Evolutionary conservation across 257 asterid species (phyloP).

Genomic region (Pogostemon cablin): DNA sequence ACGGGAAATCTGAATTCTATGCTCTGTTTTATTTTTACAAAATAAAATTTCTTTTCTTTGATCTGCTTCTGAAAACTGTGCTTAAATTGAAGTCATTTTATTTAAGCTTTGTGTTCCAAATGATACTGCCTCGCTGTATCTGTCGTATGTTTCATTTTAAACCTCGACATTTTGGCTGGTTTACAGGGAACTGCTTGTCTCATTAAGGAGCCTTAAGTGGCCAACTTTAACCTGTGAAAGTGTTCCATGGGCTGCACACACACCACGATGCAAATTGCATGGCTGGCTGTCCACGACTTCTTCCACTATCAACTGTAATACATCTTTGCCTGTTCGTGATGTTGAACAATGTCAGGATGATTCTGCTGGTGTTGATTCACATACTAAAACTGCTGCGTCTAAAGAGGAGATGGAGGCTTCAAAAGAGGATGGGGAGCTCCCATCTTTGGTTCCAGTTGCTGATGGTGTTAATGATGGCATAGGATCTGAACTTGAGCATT

Average conservation of each 20-base stretch:
- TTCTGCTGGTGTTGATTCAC: constrained; percentile 42
- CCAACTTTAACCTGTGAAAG: constrained; percentile 65
- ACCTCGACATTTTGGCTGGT: constrained; percentile 54
- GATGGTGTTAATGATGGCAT: constrained; percentile 45
- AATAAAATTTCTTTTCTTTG: constrained; percentile 26
- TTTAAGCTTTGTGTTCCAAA: neutral
- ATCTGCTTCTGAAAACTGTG: constrained; percentile 18
- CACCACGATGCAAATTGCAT: constrained; percentile 77
- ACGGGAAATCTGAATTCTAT: constrained; percentile 26
- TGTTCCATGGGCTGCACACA: constrained; percentile 89
- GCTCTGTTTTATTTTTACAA: constrained; percentile 6
- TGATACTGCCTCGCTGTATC: constrained; percentile 21
- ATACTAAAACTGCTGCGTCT: constrained; percentile 45
- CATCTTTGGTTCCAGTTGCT: constrained; percentile 54
- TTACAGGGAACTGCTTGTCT: constrained; percentile 83
- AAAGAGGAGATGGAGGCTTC: constrained; percentile 61
- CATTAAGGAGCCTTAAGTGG: constrained; percentile 76
- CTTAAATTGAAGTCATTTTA: neutral
- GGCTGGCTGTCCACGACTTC: constrained; percentile 58
- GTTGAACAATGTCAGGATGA: constrained; percentile 53
- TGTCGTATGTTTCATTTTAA: constrained; percentile 30
- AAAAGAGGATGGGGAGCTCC: constrained; percentile 96
- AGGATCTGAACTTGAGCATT: constrained; percentile 53
- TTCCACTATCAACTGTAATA: constrained; percentile 36
- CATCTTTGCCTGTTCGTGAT: constrained; percentile 42